These are phyloP conservation scores for Lentinus tigrinus DNA, from an alignment of 768 basidiomycete species.

Conservation along the genomic window DNA sequence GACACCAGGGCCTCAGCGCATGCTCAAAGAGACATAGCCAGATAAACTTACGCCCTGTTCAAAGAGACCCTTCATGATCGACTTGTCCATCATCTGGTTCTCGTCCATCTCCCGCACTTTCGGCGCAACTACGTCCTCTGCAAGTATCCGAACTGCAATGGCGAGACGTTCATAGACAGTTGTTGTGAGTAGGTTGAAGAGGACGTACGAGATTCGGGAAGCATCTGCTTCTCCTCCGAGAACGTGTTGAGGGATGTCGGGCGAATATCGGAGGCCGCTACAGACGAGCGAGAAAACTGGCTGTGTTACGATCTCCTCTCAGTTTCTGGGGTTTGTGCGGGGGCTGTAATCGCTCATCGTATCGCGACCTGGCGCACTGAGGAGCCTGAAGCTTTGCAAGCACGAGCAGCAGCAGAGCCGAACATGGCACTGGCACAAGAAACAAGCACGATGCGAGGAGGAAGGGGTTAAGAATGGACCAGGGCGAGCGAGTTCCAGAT, in stretches of 20 bases:
- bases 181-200: too few species aligned
- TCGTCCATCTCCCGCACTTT: conserved; percentile 98
- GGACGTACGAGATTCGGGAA: conserved; percentile 80
- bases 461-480: background rate
- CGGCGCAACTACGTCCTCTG: conserved; percentile 86
- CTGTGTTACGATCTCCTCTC: background rate
- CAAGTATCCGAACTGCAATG: conserved; percentile 55
- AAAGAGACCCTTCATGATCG: conserved; percentile 83
- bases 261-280: conserved; percentile 3
- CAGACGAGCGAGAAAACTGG: conserved; percentile 10
- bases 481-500: too few species aligned
- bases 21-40: background rate
- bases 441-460: background rate
- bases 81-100: conserved; percentile 90
- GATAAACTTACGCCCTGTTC: conserved; percentile 79
- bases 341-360: too few species aligned
- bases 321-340: background rate
- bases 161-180: background rate
- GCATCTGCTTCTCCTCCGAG: conserved; percentile 93
- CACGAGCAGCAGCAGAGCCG: conserved; percentile 9
- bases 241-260: conserved; percentile 73
- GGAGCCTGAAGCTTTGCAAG: background rate
- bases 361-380: conserved; percentile 4
- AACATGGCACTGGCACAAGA: background rate
- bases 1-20: background rate